Conservation (phyloP, 2,329 filamentous ascomycete genomes). For the Triangularia setosa region DNA sequence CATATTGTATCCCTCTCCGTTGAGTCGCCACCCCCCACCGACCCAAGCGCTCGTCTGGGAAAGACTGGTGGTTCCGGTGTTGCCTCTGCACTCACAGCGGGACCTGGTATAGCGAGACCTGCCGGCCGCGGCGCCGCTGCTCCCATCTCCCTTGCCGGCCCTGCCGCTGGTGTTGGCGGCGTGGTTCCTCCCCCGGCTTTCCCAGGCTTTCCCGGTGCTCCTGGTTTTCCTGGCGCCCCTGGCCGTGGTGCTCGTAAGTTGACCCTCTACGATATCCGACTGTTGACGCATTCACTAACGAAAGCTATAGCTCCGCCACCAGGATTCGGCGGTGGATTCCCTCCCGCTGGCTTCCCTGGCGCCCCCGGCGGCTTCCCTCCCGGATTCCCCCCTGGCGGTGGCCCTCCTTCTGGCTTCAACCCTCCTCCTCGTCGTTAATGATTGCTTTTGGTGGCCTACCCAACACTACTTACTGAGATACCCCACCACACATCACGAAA, state of each 20-base stretch:
- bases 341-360: slow-evolving; percentile 41
- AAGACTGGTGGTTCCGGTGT: slow-evolving; percentile 66
- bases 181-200: slow-evolving; percentile 57
- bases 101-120: slow-evolving; percentile 85
- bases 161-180: slow-evolving; percentile 81
- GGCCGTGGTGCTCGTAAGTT: slow-evolving; percentile 55
- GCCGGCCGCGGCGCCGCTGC: slow-evolving; percentile 73
- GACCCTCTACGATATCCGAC: slow-evolving; percentile 3
- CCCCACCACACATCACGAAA: background rate
- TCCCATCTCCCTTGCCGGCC: slow-evolving; percentile 80
- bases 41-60: slow-evolving; percentile 85
- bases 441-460: slow-evolving; percentile 14
- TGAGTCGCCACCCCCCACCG: slow-evolving; percentile 90
- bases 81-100: slow-evolving; percentile 69
- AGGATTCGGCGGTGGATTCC: slow-evolving; percentile 48
- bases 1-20: slow-evolving; percentile 94
- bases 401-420: slow-evolving; percentile 69
- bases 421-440: slow-evolving; percentile 54
- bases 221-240: slow-evolving; percentile 46
- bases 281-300: slow-evolving; percentile 31
- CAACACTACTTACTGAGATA: slow-evolving; percentile 15
- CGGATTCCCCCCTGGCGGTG: slow-evolving; percentile 41
- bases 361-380: slow-evolving; percentile 42
- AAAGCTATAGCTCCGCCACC: slow-evolving; percentile 40
- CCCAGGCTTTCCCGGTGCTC: slow-evolving; percentile 47